These are phyloP conservation scores for Phytophthora pluvialis DNA, from an alignment of 352 stramenopile species.

Conservation along the genomic window DNA sequence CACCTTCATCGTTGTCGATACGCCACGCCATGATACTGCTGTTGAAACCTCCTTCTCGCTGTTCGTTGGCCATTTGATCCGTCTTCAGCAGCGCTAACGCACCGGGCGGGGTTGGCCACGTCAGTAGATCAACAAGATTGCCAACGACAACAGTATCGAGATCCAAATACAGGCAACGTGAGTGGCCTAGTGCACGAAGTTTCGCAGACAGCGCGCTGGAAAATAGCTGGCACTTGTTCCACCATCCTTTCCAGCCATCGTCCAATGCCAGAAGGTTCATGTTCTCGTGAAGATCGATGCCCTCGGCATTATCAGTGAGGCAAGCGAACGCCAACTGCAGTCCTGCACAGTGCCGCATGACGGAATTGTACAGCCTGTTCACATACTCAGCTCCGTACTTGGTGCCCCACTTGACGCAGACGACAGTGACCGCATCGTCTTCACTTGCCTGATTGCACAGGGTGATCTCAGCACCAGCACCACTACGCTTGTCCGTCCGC, in stretches of 20 bases:
- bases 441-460: slow-evolving; percentile 6
- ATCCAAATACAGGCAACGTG: slow-evolving; percentile 62
- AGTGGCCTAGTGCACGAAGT: slow-evolving; percentile 37
- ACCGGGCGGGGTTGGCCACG: slow-evolving; percentile 17
- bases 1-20: slow-evolving; percentile 13
- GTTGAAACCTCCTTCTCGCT: slow-evolving; percentile 66
- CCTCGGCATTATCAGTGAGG: slow-evolving; percentile 65
- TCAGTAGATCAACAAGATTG: slow-evolving; percentile 41
- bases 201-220: slow-evolving; percentile 29
- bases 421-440: slow-evolving; percentile 41
- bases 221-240: slow-evolving; percentile 85
- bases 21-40: slow-evolving; percentile 78
- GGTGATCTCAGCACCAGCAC: not conserved
- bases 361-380: slow-evolving; percentile 64
- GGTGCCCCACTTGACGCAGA: slow-evolving; percentile 89
- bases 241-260: slow-evolving; percentile 67
- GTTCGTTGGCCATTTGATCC: slow-evolving; percentile 75
- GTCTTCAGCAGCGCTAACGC: slow-evolving; percentile 54
- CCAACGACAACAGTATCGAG: slow-evolving; percentile 79
- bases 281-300: slow-evolving; percentile 39
- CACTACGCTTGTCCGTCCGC: not conserved
- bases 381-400: slow-evolving; percentile 88
- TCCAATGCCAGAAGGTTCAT: slow-evolving; percentile 40
- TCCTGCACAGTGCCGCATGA: slow-evolving; percentile 40
- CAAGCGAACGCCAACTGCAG: slow-evolving; percentile 59